Conservation (phyloP, 2,329 filamentous ascomycete genomes). For the Fusarium clavum region DNA sequence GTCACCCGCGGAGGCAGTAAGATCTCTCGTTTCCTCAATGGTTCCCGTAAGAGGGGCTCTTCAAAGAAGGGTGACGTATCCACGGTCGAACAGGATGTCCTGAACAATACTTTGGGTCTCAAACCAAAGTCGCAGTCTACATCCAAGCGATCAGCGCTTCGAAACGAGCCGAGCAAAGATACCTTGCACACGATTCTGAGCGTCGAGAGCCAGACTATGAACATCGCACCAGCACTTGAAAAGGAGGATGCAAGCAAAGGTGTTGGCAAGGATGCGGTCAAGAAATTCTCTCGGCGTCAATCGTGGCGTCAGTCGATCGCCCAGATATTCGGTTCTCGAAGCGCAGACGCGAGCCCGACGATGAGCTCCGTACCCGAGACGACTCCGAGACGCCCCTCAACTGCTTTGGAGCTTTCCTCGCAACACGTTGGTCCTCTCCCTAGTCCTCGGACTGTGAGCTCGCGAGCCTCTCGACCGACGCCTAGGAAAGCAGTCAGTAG, state of each 20-base stretch:
- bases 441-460: conserved; percentile 5
- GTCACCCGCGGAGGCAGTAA: conserved; percentile 18
- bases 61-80: conserved; percentile 30
- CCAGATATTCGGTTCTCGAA: conserved; percentile 36
- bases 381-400: conserved; percentile 18
- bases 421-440: not conserved
- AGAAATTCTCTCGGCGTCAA: conserved; percentile 30
- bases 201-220: conserved; percentile 55
- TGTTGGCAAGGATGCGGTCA: not conserved
- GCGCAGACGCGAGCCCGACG: conserved; percentile 17
- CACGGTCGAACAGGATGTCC: conserved; percentile 38
- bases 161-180: conserved; percentile 58
- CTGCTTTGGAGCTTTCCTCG: conserved; percentile 13
- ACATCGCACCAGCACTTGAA: conserved; percentile 7
- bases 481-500: conserved; percentile 12
- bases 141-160: conserved; percentile 53
- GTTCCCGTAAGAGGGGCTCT: conserved; percentile 37
- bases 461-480: conserved; percentile 2
- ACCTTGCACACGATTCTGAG: conserved; percentile 64
- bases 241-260: conserved; percentile 1
- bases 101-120: conserved; percentile 45
- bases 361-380: conserved; percentile 10
- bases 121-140: conserved; percentile 44
- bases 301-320: conserved; percentile 36
- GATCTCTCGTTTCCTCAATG: conserved; percentile 33